A percentile compares a stretch with the other conserved stretches of the same genome.
Evolutionary conservation across 2,329 filamentous ascomycete species (phyloP).

Genomic region (Apiospora kogelbergensis): DNA sequence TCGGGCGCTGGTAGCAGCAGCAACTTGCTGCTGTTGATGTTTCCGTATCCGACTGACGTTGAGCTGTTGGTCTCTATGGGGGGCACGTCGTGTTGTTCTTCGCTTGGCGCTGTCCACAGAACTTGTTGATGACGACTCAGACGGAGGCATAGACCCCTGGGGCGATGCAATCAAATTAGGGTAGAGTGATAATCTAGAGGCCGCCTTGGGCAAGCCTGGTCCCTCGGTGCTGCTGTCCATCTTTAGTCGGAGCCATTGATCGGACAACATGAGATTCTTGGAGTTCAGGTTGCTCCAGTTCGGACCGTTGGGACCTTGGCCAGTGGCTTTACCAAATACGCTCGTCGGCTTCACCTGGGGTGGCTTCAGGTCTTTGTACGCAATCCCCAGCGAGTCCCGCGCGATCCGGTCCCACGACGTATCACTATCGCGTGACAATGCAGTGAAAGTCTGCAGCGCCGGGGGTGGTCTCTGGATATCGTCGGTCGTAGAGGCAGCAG

Average conservation of each 20-base stretch:
- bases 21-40: neutral
- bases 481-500: constrained; percentile 10
- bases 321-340: constrained; percentile 35
- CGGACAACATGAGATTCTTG: constrained; percentile 8
- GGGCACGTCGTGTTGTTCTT: neutral
- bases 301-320: neutral
- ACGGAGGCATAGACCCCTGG: neutral
- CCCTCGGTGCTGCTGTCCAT: neutral
- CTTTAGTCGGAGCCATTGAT: constrained; percentile 1
- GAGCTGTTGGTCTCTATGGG: neutral
- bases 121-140: neutral
- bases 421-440: constrained; percentile 19
- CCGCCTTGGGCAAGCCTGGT: neutral
- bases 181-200: neutral
- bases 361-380: constrained; percentile 22
- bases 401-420: constrained; percentile 25
- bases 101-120: neutral
- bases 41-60: neutral
- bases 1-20: neutral
- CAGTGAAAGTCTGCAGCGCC: constrained; percentile 12
- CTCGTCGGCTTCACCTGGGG: constrained; percentile 12
- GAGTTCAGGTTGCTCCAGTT: neutral
- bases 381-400: constrained; percentile 29
- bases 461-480: constrained; percentile 16
- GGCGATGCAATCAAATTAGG: neutral